These are phyloP conservation scores for Fusarium neocosmosporiellum DNA, from an alignment of 2,329 filamentous ascomycete genomes.

Conservation along the genomic window DNA sequence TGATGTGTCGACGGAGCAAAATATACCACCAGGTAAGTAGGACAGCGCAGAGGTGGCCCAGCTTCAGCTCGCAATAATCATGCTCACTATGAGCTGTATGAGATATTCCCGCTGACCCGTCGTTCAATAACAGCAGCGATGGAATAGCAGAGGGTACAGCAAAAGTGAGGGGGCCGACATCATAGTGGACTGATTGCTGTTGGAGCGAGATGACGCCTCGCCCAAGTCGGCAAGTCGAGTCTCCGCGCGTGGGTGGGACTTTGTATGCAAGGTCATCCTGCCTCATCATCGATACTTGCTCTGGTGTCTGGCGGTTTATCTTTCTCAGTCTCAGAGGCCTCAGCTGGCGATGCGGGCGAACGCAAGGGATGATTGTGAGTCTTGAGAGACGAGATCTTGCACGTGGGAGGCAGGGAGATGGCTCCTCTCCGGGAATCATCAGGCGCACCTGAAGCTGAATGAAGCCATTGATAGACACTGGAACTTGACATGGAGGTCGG, in stretches of 20 bases:
- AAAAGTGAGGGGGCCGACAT: conserved; percentile 34
- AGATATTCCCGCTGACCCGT: neutral
- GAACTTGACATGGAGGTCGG: neutral
- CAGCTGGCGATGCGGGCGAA: neutral
- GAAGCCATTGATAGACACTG: neutral
- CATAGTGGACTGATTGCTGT: conserved; percentile 44
- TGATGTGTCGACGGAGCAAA: neutral
- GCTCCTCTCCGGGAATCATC: neutral
- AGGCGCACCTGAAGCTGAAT: neutral
- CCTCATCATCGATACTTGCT: conserved; percentile 5
- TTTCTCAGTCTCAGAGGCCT: conserved; percentile 1
- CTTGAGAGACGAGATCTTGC: neutral
- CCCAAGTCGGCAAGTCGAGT: conserved; percentile 32
- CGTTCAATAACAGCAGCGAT: neutral
- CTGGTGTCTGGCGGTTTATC: conserved; percentile 1
- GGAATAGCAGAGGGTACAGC: neutral
- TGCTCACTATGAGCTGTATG: neutral
- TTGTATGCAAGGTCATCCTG: conserved; percentile 29
- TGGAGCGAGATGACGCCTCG: conserved; percentile 43
- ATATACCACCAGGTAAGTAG: neutral
- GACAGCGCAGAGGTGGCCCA: neutral
- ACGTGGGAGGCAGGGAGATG: conserved; percentile 8
- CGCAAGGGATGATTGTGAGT: neutral
- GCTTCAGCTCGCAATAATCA: neutral
- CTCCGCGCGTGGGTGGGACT: conserved; percentile 31